Evolutionary conservation across 768 basidiomycete genomes (phyloP).

Genomic region (Trametes cubensis): DNA sequence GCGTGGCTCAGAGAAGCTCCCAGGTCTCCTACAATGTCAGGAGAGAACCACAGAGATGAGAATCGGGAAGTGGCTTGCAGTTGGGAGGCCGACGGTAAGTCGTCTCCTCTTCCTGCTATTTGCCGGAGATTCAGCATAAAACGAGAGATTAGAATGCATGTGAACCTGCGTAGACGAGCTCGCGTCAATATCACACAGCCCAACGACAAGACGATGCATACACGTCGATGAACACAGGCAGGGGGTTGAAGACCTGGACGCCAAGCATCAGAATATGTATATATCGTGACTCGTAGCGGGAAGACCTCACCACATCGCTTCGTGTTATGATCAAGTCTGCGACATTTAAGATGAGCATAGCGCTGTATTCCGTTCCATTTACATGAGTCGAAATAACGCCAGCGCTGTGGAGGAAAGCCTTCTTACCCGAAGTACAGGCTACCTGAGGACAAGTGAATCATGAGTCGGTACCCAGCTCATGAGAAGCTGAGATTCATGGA

Average conservation of each 20-base stretch:
- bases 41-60: slow-evolving; percentile 7
- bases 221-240: slow-evolving; percentile 19
- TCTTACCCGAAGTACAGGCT: slow-evolving; percentile 11
- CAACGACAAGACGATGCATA: not conserved
- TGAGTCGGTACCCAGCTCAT: not conserved
- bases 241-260: slow-evolving; percentile 6
- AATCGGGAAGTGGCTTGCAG: not conserved
- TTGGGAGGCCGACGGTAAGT: not conserved
- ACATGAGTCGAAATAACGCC: not conserved
- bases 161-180: not conserved
- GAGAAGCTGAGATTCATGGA: too few relatives aligned
- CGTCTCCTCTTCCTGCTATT: not conserved
- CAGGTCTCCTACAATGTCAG: slow-evolving; percentile 7
- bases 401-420: not conserved
- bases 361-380: not conserved
- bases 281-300: not conserved
- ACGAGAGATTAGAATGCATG: slow-evolving; percentile 20
- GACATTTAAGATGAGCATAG: slow-evolving; percentile 11
- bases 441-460: not conserved
- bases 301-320: slow-evolving; percentile 8
- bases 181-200: not conserved
- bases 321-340: slow-evolving; percentile 4
- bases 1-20: slow-evolving; percentile 5
- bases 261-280: too few relatives aligned
- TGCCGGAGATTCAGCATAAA: slow-evolving; percentile 23